Percentiles rank a stretch among this genome's conserved stretches.
Evolutionary conservation across 345 rosid species (phyloP).

Genomic region (Citrus trifoliata): DNA sequence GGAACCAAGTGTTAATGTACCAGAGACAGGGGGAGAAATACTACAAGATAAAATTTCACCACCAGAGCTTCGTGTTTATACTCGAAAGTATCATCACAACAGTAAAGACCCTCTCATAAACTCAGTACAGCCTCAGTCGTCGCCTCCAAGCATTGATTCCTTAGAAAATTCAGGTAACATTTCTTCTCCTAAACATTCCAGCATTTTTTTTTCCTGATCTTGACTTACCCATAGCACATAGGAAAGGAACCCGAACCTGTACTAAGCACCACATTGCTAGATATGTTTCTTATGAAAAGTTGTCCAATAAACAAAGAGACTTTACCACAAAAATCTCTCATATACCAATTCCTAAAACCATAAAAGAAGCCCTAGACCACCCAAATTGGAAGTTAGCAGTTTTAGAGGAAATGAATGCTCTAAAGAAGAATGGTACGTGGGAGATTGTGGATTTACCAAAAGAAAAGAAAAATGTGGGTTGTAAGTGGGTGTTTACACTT

Average conservation of each 20-base stretch:
- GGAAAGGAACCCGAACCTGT: no score
- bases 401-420: no score
- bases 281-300: background rate
- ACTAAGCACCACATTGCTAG: no score
- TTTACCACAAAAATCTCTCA: background rate
- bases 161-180: background rate
- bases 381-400: no score
- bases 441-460: no score
- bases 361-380: no score
- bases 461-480: no score
- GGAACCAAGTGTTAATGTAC: background rate
- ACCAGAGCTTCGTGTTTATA: background rate
- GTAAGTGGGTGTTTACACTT: no score
- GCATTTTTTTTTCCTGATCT: background rate
- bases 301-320: background rate
- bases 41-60: background rate
- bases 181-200: background rate
- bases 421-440: no score
- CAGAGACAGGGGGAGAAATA: background rate
- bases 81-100: background rate
- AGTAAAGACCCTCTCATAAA: no score
- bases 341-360: no score
- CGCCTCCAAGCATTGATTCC: background rate
- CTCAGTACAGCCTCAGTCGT: background rate
- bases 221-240: background rate